Evolutionary conservation across 257 asterid species (phyloP).

Genomic region (Solanum sitiens): DNA sequence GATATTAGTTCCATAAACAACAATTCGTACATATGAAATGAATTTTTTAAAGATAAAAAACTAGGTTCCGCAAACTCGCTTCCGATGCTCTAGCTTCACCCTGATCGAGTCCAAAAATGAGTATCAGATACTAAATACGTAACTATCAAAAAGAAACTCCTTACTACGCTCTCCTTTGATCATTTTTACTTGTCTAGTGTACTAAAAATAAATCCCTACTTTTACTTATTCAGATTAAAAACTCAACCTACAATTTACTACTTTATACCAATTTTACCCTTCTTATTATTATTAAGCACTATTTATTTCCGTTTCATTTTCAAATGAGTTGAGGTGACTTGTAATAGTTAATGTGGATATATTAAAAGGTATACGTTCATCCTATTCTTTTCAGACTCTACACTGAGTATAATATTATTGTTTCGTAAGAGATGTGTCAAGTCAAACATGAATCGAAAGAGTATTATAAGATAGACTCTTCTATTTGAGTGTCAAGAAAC

Average conservation of each 20-base stretch:
- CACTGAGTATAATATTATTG: not conserved
- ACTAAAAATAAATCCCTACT: not conserved
- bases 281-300: not conserved
- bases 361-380: fast-evolving
- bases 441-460: no score
- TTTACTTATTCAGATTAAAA: not conserved
- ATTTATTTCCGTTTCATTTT: not conserved
- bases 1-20: not conserved
- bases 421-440: not conserved
- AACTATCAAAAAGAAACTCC: no score
- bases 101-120: not conserved
- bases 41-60: not conserved
- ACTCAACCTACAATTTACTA: not conserved
- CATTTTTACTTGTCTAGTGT: not conserved
- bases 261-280: not conserved
- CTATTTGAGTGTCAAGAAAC: not conserved
- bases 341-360: not conserved
- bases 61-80: not conserved
- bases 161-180: not conserved
- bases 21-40: not conserved
- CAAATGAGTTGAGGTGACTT: not conserved
- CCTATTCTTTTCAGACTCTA: fast-evolving
- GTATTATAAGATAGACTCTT: not conserved
- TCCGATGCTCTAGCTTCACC: not conserved
- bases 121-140: not conserved